Evolutionary conservation across 2,329 filamentous ascomycete species (phyloP).

Genomic region (Colletotrichum chrysophilum): DNA sequence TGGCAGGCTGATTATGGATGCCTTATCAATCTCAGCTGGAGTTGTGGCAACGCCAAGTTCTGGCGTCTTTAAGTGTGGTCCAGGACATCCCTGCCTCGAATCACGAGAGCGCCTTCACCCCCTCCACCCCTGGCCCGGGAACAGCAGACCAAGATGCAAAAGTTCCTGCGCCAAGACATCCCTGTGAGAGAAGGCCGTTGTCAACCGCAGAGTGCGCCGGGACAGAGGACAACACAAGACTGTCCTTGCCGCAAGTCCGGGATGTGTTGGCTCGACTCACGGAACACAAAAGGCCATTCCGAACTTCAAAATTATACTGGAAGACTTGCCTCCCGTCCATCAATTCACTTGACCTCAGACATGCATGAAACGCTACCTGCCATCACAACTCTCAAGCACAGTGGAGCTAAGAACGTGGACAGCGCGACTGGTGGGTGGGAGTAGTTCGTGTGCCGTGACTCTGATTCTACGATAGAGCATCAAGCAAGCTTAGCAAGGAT

Average conservation of each 20-base stretch:
- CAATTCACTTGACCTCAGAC: background rate
- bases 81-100: background rate
- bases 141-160: background rate
- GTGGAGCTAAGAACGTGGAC: background rate
- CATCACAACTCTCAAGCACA: background rate
- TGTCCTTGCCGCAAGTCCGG: accelerated
- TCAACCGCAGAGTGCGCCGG: background rate
- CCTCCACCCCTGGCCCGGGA: background rate
- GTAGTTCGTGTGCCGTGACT: accelerated
- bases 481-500: background rate
- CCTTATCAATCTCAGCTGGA: background rate
- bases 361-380: background rate
- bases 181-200: background rate
- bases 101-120: background rate
- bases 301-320: background rate
- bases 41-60: background rate
- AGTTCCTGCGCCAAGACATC: background rate
- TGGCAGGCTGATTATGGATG: background rate
- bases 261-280: background rate
- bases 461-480: background rate
- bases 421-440: background rate
- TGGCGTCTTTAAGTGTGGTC: background rate
- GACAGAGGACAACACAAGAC: background rate
- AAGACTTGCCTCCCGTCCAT: background rate
- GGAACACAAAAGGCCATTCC: background rate